phyloP scores from a whole-genome alignment of 2,329 filamentous ascomycete species.

The Thelonectria rubi region DNA sequence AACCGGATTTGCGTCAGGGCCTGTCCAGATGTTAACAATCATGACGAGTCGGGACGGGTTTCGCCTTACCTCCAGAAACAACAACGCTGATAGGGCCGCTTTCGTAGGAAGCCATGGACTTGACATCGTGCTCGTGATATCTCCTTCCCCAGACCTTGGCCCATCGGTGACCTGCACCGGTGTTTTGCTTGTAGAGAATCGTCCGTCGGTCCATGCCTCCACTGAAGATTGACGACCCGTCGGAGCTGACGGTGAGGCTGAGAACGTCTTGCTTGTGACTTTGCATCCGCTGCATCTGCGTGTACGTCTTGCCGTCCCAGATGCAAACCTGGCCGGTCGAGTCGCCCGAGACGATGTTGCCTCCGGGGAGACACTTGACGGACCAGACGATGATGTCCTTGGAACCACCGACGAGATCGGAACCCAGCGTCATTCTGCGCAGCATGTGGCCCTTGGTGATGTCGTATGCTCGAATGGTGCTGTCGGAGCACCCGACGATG shows the following conservation, averaged over 20 bases:
- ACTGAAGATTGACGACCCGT: constrained; percentile 85
- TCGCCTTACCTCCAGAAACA: constrained; percentile 83
- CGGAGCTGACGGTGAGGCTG: constrained; percentile 81
- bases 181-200: constrained; percentile 77
- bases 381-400: constrained; percentile 94
- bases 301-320: constrained; percentile 93
- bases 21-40: constrained; percentile 53
- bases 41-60: neutral
- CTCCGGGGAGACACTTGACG: constrained; percentile 85
- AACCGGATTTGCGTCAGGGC: constrained; percentile 85
- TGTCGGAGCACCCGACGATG: constrained; percentile 94
- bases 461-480: constrained; percentile 91
- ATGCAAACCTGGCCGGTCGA: constrained; percentile 93
- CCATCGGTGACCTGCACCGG: constrained; percentile 74
- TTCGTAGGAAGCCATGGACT: constrained; percentile 91
- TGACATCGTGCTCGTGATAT: constrained; percentile 94
- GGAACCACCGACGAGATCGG: constrained; percentile 77
- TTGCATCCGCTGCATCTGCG: constrained; percentile 84
- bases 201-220: constrained; percentile 92
- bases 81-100: constrained; percentile 83
- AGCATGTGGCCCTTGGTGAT: constrained; percentile 79
- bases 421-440: constrained; percentile 85
- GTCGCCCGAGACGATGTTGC: constrained; percentile 93
- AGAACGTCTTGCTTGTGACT: constrained; percentile 91
- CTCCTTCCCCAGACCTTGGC: constrained; percentile 84